Evolutionary conservation across 2,329 filamentous ascomycete species (phyloP).

Genomic region (Diaporthe aspalathi): DNA sequence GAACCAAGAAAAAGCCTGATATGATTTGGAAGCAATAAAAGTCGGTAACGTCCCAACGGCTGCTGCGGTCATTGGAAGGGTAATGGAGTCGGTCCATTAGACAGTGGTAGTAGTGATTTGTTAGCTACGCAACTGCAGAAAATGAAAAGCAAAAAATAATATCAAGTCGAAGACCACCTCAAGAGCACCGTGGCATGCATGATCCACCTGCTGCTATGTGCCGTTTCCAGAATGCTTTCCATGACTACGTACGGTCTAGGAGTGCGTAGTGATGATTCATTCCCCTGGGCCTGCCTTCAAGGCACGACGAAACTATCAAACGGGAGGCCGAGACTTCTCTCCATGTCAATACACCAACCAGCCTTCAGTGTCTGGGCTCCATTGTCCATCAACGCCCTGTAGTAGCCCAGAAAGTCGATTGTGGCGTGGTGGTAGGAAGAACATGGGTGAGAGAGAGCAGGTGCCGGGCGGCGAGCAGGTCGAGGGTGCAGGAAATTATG

Average conservation of each 20-base stretch:
- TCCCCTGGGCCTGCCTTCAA: neutral
- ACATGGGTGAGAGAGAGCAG: neutral
- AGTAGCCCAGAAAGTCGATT: neutral
- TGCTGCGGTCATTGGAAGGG: constrained; percentile 32
- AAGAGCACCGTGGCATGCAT: neutral
- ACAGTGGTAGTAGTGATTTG: constrained; percentile 24
- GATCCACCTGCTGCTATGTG: neutral
- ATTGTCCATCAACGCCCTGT: neutral
- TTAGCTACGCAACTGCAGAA: constrained; percentile 34
- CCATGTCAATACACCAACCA: neutral
- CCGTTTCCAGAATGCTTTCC: neutral
- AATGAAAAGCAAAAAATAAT: constrained; percentile 30
- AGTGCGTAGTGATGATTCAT: neutral
- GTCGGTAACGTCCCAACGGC: constrained; percentile 39
- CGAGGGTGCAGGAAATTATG: neutral
- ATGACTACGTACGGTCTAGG: constrained; percentile 1
- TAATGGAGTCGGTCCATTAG: constrained; percentile 25
- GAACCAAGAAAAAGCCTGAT: constrained; percentile 14
- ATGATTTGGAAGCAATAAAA: constrained; percentile 35
- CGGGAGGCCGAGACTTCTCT: neutral
- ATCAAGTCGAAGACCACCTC: neutral
- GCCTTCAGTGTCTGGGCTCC: neutral
- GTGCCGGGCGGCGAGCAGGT: neutral
- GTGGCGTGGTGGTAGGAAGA: neutral
- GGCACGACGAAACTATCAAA: neutral